Evolutionary conservation across 1,284 basidiomycete species (phyloP).

Genomic region (Heterobasidion irregulare): DNA sequence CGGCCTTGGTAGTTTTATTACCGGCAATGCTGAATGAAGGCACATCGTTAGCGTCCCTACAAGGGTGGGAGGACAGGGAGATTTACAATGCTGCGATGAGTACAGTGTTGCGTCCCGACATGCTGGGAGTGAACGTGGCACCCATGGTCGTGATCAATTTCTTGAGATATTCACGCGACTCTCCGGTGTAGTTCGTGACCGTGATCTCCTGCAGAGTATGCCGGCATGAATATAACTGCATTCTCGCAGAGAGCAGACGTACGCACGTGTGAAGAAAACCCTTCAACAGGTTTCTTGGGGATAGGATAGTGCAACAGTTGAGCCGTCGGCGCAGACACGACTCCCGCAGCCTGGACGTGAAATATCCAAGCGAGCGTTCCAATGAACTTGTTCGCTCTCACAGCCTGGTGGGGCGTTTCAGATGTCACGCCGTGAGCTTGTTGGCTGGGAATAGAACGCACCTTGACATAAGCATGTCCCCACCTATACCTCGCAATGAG

Average conservation of each 20-base stretch:
- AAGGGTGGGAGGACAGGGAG: neutral
- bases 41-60: neutral
- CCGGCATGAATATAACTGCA: neutral
- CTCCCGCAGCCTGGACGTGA: slow-evolving; percentile 59
- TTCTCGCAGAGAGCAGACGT: neutral
- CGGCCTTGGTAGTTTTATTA: slow-evolving; percentile 69
- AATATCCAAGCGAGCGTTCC: slow-evolving; percentile 80
- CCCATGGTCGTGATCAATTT: slow-evolving; percentile 73
- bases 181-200: slow-evolving; percentile 83
- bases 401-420: slow-evolving; percentile 35
- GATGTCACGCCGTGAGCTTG: neutral
- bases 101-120: slow-evolving; percentile 68
- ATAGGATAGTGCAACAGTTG: slow-evolving; percentile 53
- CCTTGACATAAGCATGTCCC: slow-evolving; percentile 63
- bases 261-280: slow-evolving; percentile 30
- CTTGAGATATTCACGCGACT: slow-evolving; percentile 79
- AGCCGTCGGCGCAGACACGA: slow-evolving; percentile 58
- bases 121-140: slow-evolving; percentile 72
- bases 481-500: slow-evolving; percentile 61
- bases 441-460: slow-evolving; percentile 16
- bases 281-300: slow-evolving; percentile 30
- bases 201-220: slow-evolving; percentile 53
- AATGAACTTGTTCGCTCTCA: slow-evolving; percentile 50
- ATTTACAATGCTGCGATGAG: slow-evolving; percentile 78
- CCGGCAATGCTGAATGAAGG: slow-evolving; percentile 46